phyloP scores from a whole-genome alignment of 306 rosid genomes.

The Argentina anserina region DNA sequence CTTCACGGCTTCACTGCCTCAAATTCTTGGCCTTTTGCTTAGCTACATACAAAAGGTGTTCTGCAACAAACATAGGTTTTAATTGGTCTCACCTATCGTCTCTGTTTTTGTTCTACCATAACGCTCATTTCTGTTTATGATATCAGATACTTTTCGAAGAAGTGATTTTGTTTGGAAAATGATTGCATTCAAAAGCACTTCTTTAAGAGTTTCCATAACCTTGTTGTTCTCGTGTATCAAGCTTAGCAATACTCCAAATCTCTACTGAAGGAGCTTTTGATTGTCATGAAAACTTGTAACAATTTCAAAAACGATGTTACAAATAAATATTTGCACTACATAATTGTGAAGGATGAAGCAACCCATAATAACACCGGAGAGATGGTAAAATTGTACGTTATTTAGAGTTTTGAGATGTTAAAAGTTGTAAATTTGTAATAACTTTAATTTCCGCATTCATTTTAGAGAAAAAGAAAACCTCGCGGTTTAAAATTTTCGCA shows the following conservation, averaged over 20 bases:
- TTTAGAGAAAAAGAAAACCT: too few relatives aligned
- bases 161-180: background rate
- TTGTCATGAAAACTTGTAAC: background rate
- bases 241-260: background rate
- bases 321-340: background rate
- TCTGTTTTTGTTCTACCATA: background rate
- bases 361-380: background rate
- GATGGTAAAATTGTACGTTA: too few relatives aligned
- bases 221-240: background rate
- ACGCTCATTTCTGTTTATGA: background rate
- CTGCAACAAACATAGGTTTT: background rate
- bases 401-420: too few relatives aligned
- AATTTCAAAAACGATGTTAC: background rate
- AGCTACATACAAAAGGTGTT: background rate
- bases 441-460: too few relatives aligned
- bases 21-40: background rate
- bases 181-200: background rate
- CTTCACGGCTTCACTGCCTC: background rate
- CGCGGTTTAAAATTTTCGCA: too few relatives aligned
- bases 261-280: background rate
- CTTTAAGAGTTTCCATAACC: background rate
- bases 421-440: too few relatives aligned
- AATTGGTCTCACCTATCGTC: background rate
- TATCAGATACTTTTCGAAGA: background rate
- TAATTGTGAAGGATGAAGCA: background rate